These are phyloP conservation scores for Ophiostoma sp. DNA, from an alignment of 2,329 filamentous ascomycete genomes.

Conservation along the genomic window DNA sequence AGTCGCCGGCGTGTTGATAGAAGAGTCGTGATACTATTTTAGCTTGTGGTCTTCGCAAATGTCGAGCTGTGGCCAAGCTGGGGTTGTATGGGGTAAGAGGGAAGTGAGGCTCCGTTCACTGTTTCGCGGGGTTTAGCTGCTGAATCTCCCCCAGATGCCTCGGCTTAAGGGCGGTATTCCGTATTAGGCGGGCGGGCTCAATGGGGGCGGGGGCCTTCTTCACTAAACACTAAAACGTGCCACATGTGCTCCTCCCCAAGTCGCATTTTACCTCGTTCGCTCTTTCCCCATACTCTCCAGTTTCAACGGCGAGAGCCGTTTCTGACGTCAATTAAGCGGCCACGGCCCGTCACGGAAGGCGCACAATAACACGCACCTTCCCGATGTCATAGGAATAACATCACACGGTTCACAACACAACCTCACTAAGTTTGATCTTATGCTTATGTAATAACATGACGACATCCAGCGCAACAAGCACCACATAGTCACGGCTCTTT, in stretches of 20 bases:
- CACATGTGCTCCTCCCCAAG: slow-evolving; percentile 9
- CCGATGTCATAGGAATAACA: background rate
- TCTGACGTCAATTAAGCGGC: background rate
- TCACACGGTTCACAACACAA: background rate
- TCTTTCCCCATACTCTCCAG: slow-evolving; percentile 9
- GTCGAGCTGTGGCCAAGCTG: background rate
- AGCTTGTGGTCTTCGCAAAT: background rate
- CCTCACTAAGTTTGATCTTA: too few species aligned
- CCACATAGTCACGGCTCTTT: background rate
- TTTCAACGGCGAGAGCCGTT: background rate
- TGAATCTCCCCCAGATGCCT: slow-evolving; percentile 19
- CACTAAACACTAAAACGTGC: background rate
- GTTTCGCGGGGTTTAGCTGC: slow-evolving; percentile 14
- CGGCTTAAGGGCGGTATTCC: slow-evolving; percentile 20
- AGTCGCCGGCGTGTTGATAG: background rate
- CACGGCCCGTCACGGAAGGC: background rate
- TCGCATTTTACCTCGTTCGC: slow-evolving; percentile 13
- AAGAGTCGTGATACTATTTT: background rate
- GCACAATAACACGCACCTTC: background rate
- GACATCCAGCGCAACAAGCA: background rate
- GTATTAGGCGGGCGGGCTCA: background rate
- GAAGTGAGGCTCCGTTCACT: background rate
- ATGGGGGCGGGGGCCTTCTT: background rate
- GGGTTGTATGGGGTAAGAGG: slow-evolving; percentile 4
- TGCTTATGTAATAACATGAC: background rate